Evolutionary conservation across 805 yeast genomes (phyloP).

Genomic region (Wickerhamomyces bisporus): DNA sequence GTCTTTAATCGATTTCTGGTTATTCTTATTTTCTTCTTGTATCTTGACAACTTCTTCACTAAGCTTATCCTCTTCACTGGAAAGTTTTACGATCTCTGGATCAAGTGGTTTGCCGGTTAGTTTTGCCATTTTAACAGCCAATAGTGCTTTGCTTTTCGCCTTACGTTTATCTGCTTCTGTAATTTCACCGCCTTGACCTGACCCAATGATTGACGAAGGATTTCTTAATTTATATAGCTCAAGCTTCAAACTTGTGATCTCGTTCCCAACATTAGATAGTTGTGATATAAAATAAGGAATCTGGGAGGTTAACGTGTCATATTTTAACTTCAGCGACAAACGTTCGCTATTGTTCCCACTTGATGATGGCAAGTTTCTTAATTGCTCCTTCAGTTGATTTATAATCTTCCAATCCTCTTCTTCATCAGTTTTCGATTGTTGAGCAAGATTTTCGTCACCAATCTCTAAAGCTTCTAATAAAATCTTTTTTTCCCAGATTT

Average conservation of each 20-base stretch:
- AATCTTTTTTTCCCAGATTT: conserved; percentile 71
- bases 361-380: conserved; percentile 39
- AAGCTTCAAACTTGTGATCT: conserved; percentile 60
- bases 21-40: conserved; percentile 47
- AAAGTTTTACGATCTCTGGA: conserved; percentile 28
- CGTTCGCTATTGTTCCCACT: conserved; percentile 13
- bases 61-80: conserved; percentile 31
- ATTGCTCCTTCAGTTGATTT: conserved; percentile 41
- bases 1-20: conserved; percentile 58
- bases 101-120: conserved; percentile 71
- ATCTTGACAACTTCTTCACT: conserved; percentile 47
- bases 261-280: conserved; percentile 57
- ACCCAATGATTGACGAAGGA: conserved; percentile 69
- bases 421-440: conserved; percentile 41
- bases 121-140: conserved; percentile 86
- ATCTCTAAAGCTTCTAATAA: conserved; percentile 44
- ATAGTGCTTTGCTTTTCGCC: conserved; percentile 69
- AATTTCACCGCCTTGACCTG: conserved; percentile 81
- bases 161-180: conserved; percentile 79
- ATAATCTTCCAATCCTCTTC: conserved; percentile 37
- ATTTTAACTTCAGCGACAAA: conserved; percentile 23
- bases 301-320: conserved; percentile 22
- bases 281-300: conserved; percentile 64
- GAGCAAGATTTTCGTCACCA: conserved; percentile 27
- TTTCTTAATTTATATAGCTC: conserved; percentile 58